Evolutionary conservation across 495 filamentous ascomycete genomes (phyloP).

Genomic region (Haplographium delicatum): DNA sequence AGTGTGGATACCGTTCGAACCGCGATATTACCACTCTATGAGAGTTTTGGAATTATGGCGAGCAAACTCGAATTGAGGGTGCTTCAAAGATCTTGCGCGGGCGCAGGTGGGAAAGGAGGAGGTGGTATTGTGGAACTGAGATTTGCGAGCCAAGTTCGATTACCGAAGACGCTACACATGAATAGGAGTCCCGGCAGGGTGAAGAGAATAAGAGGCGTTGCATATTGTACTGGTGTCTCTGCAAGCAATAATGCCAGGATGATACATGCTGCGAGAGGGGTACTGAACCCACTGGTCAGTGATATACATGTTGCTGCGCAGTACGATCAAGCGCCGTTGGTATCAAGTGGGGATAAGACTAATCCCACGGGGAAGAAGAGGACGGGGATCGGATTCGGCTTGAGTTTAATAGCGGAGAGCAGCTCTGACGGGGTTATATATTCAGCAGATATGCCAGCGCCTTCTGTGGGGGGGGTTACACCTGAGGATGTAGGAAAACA

Average conservation of each 20-base stretch:
- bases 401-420: slow-evolving; percentile 87
- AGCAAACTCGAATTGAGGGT: slow-evolving; percentile 85
- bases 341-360: slow-evolving; percentile 55
- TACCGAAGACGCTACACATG: slow-evolving; percentile 93
- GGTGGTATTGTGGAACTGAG: slow-evolving; percentile 89
- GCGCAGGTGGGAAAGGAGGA: slow-evolving; percentile 66
- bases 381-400: slow-evolving; percentile 80
- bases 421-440: slow-evolving; percentile 73
- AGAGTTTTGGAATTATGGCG: slow-evolving; percentile 75
- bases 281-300: slow-evolving; percentile 76
- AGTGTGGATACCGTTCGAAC: slow-evolving; percentile 90
- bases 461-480: slow-evolving; percentile 71
- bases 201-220: slow-evolving; percentile 85
- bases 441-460: slow-evolving; percentile 78
- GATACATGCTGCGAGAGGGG: slow-evolving; percentile 83
- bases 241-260: slow-evolving; percentile 90
- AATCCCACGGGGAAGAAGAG: slow-evolving; percentile 59
- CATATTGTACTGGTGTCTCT: slow-evolving; percentile 83
- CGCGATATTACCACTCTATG: slow-evolving; percentile 84
- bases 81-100: slow-evolving; percentile 69
- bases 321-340: slow-evolving; percentile 66
- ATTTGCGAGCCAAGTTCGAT: slow-evolving; percentile 84
- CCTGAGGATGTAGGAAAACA: slow-evolving; percentile 87
- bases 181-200: slow-evolving; percentile 73
- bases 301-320: slow-evolving; percentile 76